Conservation (phyloP, 2,329 filamentous ascomycete genomes). For the Hypoxylon sp. region DNA sequence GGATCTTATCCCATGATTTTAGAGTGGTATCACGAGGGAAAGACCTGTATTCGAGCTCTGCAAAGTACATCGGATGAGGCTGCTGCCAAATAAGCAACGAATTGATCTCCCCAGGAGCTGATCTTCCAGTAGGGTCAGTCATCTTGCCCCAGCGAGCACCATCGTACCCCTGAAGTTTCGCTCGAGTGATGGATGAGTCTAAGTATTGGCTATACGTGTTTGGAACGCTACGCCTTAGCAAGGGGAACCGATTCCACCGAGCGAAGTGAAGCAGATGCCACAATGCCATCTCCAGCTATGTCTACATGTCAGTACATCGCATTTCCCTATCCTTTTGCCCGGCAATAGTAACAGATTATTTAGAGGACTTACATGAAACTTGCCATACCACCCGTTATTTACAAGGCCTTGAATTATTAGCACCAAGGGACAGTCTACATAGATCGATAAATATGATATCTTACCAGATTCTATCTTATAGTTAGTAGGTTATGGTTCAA, state of each 20-base stretch:
- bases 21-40: slow-evolving; percentile 60
- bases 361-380: slow-evolving; percentile 60
- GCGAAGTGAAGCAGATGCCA: slow-evolving; percentile 67
- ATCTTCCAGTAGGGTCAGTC: slow-evolving; percentile 68
- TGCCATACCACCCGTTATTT: slow-evolving; percentile 70
- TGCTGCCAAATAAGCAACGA: slow-evolving; percentile 73
- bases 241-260: slow-evolving; percentile 62
- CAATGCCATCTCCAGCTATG: slow-evolving; percentile 64
- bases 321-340: neutral
- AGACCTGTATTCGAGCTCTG: slow-evolving; percentile 66
- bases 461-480: slow-evolving; percentile 36
- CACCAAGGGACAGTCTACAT: slow-evolving; percentile 26
- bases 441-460: slow-evolving; percentile 33
- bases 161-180: slow-evolving; percentile 57
- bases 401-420: slow-evolving; percentile 57
- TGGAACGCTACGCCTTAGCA: slow-evolving; percentile 61
- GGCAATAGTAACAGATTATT: neutral
- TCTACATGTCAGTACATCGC: slow-evolving; percentile 7
- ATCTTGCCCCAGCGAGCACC: slow-evolving; percentile 66
- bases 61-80: slow-evolving; percentile 71
- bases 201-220: slow-evolving; percentile 63
- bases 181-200: slow-evolving; percentile 55
- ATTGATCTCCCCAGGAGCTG: slow-evolving; percentile 72
- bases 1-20: slow-evolving; percentile 64
- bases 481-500: slow-evolving; percentile 12